phyloP scores from a whole-genome alignment of 1,284 basidiomycete species.

The Cryptococcus sp. region DNA sequence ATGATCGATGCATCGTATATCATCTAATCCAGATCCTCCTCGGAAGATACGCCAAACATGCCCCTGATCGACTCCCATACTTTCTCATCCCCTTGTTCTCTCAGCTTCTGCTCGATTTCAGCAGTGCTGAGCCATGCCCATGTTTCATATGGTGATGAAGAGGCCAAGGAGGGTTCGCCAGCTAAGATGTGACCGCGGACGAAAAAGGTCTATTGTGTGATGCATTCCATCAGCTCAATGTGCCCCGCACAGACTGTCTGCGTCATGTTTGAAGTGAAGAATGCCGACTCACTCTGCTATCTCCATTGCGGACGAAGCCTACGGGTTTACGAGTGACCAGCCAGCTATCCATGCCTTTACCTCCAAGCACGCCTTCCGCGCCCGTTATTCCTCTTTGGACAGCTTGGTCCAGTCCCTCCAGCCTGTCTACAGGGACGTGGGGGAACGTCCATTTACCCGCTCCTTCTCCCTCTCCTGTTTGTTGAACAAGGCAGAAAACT shows the following conservation, averaged over 20 bases:
- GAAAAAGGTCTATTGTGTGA: slow-evolving; percentile 46
- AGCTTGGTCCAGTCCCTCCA: slow-evolving; percentile 47
- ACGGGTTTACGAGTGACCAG: slow-evolving; percentile 51
- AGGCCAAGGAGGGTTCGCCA: slow-evolving; percentile 41
- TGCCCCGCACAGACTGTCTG: background rate
- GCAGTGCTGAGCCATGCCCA: slow-evolving; percentile 46
- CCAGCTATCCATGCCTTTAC: slow-evolving; percentile 50
- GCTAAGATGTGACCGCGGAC: slow-evolving; percentile 51
- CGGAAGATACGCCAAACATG: slow-evolving; percentile 38
- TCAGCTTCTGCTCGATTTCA: slow-evolving; percentile 41
- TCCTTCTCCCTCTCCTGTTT: slow-evolving; percentile 56
- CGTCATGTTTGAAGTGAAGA: background rate
- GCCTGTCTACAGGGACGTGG: slow-evolving; percentile 23
- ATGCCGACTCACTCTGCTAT: slow-evolving; percentile 38
- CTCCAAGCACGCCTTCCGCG: slow-evolving; percentile 38
- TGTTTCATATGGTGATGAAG: slow-evolving; percentile 28
- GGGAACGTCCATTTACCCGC: slow-evolving; percentile 73
- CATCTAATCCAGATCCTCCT: slow-evolving; percentile 1
- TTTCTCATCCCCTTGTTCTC: slow-evolving; percentile 40
- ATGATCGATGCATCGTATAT: too few species aligned
- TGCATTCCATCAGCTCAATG: background rate
- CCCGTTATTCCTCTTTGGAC: slow-evolving; percentile 36
- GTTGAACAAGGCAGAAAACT: slow-evolving; percentile 75
- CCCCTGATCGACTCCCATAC: slow-evolving; percentile 44
- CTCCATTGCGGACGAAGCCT: slow-evolving; percentile 39